Conservation (phyloP, 2,329 filamentous ascomycete species). For the Fusarium pininemorale region DNA sequence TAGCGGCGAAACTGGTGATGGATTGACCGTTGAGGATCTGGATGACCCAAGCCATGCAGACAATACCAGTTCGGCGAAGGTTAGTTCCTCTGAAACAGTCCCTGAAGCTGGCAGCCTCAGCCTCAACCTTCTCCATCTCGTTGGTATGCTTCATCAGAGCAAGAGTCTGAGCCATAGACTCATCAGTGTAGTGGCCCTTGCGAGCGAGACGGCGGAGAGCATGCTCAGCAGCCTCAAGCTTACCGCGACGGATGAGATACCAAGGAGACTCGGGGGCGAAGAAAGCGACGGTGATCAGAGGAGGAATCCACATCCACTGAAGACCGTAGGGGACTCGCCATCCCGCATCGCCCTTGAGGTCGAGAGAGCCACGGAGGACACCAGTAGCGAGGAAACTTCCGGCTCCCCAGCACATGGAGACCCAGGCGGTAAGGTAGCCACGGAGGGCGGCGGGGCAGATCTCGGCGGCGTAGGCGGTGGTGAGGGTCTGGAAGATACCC, state of each 20-base stretch:
- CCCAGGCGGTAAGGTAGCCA: conserved; percentile 57
- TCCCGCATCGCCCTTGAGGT: conserved; percentile 51
- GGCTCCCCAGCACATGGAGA: conserved; percentile 60
- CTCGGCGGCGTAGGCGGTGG: conserved; percentile 59
- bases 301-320: conserved; percentile 59
- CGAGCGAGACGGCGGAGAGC: conserved; percentile 52
- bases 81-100: conserved; percentile 59
- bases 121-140: conserved; percentile 51
- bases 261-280: conserved; percentile 61
- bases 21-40: conserved; percentile 53
- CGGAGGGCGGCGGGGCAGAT: conserved; percentile 55
- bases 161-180: conserved; percentile 50
- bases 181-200: conserved; percentile 48
- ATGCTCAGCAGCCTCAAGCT: conserved; percentile 50
- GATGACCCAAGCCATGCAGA: conserved; percentile 50
- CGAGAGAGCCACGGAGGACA: conserved; percentile 52
- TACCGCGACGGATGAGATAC: conserved; percentile 56
- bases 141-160: conserved; percentile 56
- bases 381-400: conserved; percentile 57
- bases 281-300: conserved; percentile 51
- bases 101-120: conserved; percentile 57
- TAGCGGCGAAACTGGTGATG: conserved; percentile 63
- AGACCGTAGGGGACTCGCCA: conserved; percentile 59
- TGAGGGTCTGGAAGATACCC: conserved; percentile 57
- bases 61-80: conserved; percentile 48